Evolutionary conservation across 208 protist genomes (phyloP), one percentile per base, ranked within the genome.

Genomic region (Leishmania aethiopica): DNA sequence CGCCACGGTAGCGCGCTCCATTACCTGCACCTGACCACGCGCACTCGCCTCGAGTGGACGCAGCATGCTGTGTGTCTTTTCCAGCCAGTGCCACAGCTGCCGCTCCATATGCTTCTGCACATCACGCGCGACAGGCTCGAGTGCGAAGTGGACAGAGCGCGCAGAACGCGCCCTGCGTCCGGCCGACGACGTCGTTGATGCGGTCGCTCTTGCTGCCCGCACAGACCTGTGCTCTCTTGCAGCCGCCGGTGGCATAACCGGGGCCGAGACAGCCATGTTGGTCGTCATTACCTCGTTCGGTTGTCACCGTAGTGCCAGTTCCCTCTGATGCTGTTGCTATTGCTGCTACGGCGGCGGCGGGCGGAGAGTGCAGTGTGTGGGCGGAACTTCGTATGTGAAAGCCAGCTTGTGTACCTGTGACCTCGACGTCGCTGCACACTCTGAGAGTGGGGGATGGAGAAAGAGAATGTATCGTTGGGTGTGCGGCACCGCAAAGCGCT

Each of bases 31-130:
- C 32, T 74, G n/a, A 5, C 87, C 87, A 42, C 87, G 87, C 5
- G 81, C 69, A 19, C 72, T 79, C 2, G 67, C 4, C 32, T 57
- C 70, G 66, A 88, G 73, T 6, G 66, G 8, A 37, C 42, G 49
- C 37, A 83, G 25, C 2, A 57, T 40, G 13, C 79, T 57, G 59
- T 81, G 83, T 10, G 79, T 76, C 8, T 55, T 77, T 67, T 73
- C 28, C n/a, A 90, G 51, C 87, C 87, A 90, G 40, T 28, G 76
- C 87, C 83, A 84, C 71, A 90, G 42, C 80, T 85, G 51, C 75
- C 73, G 77, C 71, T 85, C 84, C 87, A 90, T 90, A 75, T 74
- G 69, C 5, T 69, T 73, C 60, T 86, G 77, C n/a, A 83, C 62
- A 42, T 88, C 75, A 6, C 79, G 78, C 10, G 81, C 77, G 19